Conservation (phyloP, 306 rosid species). For the Bauhinia variegata region DNA sequence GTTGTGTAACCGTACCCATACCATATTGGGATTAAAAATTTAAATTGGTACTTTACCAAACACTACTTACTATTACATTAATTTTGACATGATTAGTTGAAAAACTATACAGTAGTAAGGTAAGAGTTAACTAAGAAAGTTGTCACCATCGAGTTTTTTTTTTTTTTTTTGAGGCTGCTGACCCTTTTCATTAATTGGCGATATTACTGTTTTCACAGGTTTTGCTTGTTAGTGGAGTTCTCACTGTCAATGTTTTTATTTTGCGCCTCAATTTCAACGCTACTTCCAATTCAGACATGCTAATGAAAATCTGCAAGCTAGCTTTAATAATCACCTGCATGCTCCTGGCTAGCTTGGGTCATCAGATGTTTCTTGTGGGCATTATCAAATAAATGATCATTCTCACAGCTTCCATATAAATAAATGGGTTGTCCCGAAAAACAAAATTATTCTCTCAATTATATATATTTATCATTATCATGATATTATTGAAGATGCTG, state of each 20-base stretch:
- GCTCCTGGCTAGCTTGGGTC: too few species aligned
- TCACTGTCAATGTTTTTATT: not conserved
- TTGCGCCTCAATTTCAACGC: conserved; percentile 20
- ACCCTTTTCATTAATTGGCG: not conserved
- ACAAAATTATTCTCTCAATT: not conserved
- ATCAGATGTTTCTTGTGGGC: too few species aligned
- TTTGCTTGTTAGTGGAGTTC: conserved; percentile 5
- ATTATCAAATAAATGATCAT: too few species aligned
- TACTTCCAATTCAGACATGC: conserved; percentile 30
- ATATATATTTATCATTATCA: not conserved
- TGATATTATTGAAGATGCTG: not conserved
- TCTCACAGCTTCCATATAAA: conserved; percentile 12
- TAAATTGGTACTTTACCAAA: too few species aligned
- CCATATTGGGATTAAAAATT: too few species aligned
- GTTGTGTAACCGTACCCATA: too few species aligned
- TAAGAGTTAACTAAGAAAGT: not conserved
- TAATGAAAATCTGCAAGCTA: not conserved
- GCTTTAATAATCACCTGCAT: too few species aligned
- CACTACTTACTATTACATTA: too few species aligned
- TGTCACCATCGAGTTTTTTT: conserved; percentile 1
- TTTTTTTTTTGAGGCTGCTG: not conserved
- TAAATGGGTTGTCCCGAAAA: conserved; percentile 13
- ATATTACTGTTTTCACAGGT: conserved; percentile 22
- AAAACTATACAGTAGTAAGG: too few species aligned
- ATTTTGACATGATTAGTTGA: too few species aligned